Base-by-base conservation (phyloP, 2,329 filamentous ascomycete genomes). In the Alternaria rosae region DNA sequence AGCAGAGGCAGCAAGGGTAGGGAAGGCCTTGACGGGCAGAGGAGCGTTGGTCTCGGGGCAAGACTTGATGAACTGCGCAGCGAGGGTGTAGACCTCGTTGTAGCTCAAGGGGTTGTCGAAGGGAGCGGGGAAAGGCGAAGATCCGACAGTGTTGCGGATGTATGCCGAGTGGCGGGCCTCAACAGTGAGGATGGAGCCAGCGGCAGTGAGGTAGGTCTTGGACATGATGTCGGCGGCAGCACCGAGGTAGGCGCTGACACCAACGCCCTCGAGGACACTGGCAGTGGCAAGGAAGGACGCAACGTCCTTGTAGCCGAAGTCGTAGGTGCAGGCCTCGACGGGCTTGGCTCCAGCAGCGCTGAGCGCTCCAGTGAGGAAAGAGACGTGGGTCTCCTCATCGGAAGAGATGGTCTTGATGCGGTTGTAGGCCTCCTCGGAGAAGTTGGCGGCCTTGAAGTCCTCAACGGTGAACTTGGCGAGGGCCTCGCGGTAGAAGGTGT, bases 161-260 rank as follows among this genome's bases (percentile, higher is more conserved):
- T 88, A 89, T 5, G 89, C 81, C 2, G 85, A 85, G 80, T 91
- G 89, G 10, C 89, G 85, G 30, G 89, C 84, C 71, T 91, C 89
- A 58, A 90, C 85, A 28, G 87, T 87, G 32, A 91, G 81, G 71
- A 92, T 88, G 58, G 85, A 85, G 25, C 85, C 88, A 1, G 88
- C 89, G 5, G 84, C 85, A 0, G 85, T 86, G 47, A 91, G 79
- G 78, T 89, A 89, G 21, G 80, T 79, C 65, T 87, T 84, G 74
- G 84, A 83, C 62, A 85, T 82, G 64, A 88, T 88, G 61, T 82
- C 81, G 23, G 84, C 84, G 6, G 88, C 88, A 17, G 88, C 88
- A 47, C 87, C 87, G 47, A 91, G 84, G 78, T 89, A 89, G 20
- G 86, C 86, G 28, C 83, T 85, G 53, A 87, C 84, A 66, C 86